Percentiles rank a stretch among this genome's conserved stretches.
phyloP scores from a whole-genome alignment of 441 rosid species.

The Gossypium gossypioides region DNA sequence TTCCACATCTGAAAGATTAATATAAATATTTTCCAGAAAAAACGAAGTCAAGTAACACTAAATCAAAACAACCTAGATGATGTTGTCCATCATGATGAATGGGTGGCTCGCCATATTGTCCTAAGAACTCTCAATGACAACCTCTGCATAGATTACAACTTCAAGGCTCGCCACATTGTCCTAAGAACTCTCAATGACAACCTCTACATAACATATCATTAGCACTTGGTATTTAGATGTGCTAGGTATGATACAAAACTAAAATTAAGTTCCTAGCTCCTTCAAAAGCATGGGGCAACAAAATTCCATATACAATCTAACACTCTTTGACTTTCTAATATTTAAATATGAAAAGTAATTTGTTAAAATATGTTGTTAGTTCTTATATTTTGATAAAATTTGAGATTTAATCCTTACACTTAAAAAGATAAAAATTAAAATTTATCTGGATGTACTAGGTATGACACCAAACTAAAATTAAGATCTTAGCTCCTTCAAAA shows the following conservation, averaged over 20 bases:
- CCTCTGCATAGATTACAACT: not conserved
- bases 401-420: too few relatives aligned
- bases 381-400: too few relatives aligned
- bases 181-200: not conserved
- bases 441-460: too few relatives aligned
- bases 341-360: too few relatives aligned
- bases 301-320: too few relatives aligned
- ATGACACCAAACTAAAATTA: too few relatives aligned
- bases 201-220: not conserved
- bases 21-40: not conserved
- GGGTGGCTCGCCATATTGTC: slow-evolving; percentile 7
- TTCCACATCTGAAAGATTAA: not conserved
- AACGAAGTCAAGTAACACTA: not conserved
- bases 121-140: not conserved
- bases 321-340: not conserved
- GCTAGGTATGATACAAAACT: too few relatives aligned
- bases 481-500: too few relatives aligned
- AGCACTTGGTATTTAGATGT: not conserved
- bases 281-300: too few relatives aligned
- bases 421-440: too few relatives aligned
- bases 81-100: not conserved
- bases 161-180: slow-evolving; percentile 2
- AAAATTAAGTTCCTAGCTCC: too few relatives aligned
- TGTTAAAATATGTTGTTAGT: too few relatives aligned
- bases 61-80: not conserved